These are phyloP conservation scores for Phalaenopsis hybrid DNA, from an alignment of 116 monocot genomes.

Conservation along the genomic window DNA sequence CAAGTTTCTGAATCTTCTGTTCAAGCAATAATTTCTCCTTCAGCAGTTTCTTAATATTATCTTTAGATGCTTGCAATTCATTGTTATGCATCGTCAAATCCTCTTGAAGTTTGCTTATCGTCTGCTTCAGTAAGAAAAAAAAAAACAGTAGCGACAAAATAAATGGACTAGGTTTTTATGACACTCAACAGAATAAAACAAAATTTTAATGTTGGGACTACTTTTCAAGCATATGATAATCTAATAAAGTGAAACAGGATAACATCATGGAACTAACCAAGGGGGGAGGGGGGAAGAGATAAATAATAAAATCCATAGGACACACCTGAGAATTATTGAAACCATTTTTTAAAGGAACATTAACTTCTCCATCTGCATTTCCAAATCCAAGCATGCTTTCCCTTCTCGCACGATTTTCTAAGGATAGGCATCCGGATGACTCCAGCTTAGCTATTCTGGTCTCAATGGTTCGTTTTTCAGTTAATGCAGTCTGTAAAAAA, in stretches of 20 bases:
- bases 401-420: slow-evolving; percentile 8
- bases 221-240: not conserved
- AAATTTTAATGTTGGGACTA: not conserved
- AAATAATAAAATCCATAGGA: not conserved
- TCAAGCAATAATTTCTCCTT: slow-evolving; percentile 73
- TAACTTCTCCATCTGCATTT: slow-evolving; percentile 12
- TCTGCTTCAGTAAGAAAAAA: slow-evolving; percentile 17
- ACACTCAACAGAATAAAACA: not conserved
- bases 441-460: slow-evolving; percentile 32
- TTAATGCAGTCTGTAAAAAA: slow-evolving; percentile 36
- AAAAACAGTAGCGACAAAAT: not conserved
- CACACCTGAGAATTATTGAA: slow-evolving; percentile 29
- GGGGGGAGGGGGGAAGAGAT: not conserved
- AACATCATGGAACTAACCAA: not conserved
- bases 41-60: slow-evolving; percentile 39
- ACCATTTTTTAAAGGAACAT: slow-evolving; percentile 20
- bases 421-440: slow-evolving; percentile 14
- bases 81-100: slow-evolving; percentile 41
- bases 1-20: slow-evolving; percentile 65
- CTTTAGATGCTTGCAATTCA: slow-evolving; percentile 63
- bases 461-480: slow-evolving; percentile 55
- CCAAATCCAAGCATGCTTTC: slow-evolving; percentile 11
- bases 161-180: not conserved
- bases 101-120: slow-evolving; percentile 45
- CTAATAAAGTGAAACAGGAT: not conserved